phyloP scores from a whole-genome alignment of 768 basidiomycete genomes.

The Kwoniella europaea region DNA sequence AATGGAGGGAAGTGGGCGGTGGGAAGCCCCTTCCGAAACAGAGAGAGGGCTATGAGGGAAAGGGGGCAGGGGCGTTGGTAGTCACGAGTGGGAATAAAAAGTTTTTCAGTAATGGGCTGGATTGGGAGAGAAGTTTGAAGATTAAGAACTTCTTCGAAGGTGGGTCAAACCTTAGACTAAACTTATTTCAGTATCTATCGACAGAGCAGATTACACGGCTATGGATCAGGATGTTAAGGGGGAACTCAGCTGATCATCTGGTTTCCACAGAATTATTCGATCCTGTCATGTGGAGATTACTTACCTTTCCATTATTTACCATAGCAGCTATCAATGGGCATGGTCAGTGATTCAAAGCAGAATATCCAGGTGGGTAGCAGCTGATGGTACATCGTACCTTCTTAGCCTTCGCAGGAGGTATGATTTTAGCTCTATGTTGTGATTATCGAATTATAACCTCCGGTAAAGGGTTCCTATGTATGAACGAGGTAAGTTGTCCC shows the following conservation, averaged over 20 bases:
- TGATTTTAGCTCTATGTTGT: constrained; percentile 77
- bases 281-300: constrained; percentile 70
- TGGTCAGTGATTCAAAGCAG: constrained; percentile 39
- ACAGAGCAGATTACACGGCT: no score
- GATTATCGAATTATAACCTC: constrained; percentile 90
- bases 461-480: constrained; percentile 83
- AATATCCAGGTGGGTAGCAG: no score
- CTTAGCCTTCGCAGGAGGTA: constrained; percentile 76
- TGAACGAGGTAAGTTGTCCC: constrained; percentile 75
- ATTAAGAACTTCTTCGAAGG: constrained; percentile 57
- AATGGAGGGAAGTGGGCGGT: constrained; percentile 53
- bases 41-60: constrained; percentile 27
- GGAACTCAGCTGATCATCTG: constrained; percentile 3
- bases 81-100: constrained; percentile 49
- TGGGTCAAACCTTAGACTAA: constrained; percentile 28
- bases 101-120: constrained; percentile 59
- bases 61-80: constrained; percentile 53
- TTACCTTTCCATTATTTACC: constrained; percentile 60
- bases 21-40: constrained; percentile 40
- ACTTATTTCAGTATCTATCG: no score
- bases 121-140: constrained; percentile 53
- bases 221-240: no score
- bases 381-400: no score
- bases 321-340: constrained; percentile 57
- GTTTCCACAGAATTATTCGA: constrained; percentile 69